Base-by-base conservation (phyloP, 2,329 filamentous ascomycete species). In the Pseudogymnoascus sp. region DNA sequence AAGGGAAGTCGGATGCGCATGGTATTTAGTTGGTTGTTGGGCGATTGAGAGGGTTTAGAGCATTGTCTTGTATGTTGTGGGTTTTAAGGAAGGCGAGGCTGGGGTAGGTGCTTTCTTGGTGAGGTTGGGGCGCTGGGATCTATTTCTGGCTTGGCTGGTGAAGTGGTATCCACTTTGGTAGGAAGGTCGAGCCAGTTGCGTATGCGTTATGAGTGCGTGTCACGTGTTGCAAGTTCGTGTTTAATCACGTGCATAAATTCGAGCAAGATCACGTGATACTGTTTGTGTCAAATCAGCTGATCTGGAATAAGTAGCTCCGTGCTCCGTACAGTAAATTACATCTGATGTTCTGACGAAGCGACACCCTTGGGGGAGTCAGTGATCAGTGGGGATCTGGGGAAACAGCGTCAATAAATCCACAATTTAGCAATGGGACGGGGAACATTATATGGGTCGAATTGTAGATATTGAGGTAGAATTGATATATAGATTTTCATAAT, bases 1-100 rank as follows among this genome's bases (percentile, higher is more conserved):
- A 96, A 96, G 63, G 90, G 89, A 71, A 92, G 84, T 73, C 93
- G 86, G 79, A 97, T 91, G 76, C 90, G 89, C 89, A 96, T 95
- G 63, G 69, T 75, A 62, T 10, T 12, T 0, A 4, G n/a, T 21
- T 36, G 26, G 61, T 16, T 31, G 21, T 18, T 5, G 16, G 14
- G 3, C 12, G 57, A 31, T 34, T n/a, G 21, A 12, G 10, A 12
- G 10, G 11, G 5, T 23, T 59, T 59, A 31, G 54, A 31, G 26
- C 54, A 31, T 31, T 4, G 34, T 59, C 11, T 31, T 18, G 31
- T 36, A 18, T 14, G 40, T 29, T 29, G 23, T 64, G 45, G 47
- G 26, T 51, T 36, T 63, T 36, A 31, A 37, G n/a, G 36, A 8
- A 31, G 45, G 57, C 21, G 62, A 26, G 16, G 34, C 36, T 61